These are phyloP conservation scores for Panellus pusillus DNA, from an alignment of 768 basidiomycete genomes.

Conservation along the genomic window DNA sequence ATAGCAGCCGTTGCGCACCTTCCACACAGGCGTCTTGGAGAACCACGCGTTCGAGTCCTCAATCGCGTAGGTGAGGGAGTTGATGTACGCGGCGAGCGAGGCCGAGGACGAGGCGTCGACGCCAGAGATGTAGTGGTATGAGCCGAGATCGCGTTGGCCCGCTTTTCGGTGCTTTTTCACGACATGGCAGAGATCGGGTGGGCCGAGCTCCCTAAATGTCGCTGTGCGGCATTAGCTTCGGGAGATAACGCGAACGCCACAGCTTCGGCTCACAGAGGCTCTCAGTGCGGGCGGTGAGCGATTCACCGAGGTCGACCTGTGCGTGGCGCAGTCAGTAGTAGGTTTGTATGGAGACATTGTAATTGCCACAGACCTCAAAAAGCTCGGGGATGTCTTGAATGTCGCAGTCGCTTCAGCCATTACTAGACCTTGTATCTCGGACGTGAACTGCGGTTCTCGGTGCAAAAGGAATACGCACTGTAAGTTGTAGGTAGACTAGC, in stretches of 20 bases:
- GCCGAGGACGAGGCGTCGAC: slow-evolving; percentile 98
- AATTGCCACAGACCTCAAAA: slow-evolving; percentile 69
- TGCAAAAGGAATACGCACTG: neutral
- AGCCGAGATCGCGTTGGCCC: slow-evolving; percentile 87
- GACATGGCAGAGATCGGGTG: slow-evolving; percentile 95
- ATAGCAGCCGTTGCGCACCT: slow-evolving; percentile 89
- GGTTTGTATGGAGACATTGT: neutral
- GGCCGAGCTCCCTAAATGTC: slow-evolving; percentile 94
- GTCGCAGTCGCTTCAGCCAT: slow-evolving; percentile 68
- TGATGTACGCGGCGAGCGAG: slow-evolving; percentile 96
- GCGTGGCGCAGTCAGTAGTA: slow-evolving; percentile 14
- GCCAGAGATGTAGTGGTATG: slow-evolving; percentile 98
- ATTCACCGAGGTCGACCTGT: slow-evolving; percentile 88
- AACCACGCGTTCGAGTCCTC: slow-evolving; percentile 95
- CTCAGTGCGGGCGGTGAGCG: slow-evolving; percentile 87
- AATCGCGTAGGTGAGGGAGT: slow-evolving; percentile 94
- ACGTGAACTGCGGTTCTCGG: neutral
- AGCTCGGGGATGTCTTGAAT: slow-evolving; percentile 94
- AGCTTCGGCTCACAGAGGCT: slow-evolving; percentile 66
- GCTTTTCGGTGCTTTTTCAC: slow-evolving; percentile 84
- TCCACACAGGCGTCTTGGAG: slow-evolving; percentile 80
- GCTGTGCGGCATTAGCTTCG: slow-evolving; percentile 46
- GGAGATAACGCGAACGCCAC: slow-evolving; percentile 1
- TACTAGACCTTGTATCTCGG: neutral
- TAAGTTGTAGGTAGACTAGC: neutral